A percentile compares a stretch with the other conserved stretches of the same genome.
phyloP scores from a whole-genome alignment of 2,329 filamentous ascomycete species.

The Allantophomopsis lycopodina region DNA sequence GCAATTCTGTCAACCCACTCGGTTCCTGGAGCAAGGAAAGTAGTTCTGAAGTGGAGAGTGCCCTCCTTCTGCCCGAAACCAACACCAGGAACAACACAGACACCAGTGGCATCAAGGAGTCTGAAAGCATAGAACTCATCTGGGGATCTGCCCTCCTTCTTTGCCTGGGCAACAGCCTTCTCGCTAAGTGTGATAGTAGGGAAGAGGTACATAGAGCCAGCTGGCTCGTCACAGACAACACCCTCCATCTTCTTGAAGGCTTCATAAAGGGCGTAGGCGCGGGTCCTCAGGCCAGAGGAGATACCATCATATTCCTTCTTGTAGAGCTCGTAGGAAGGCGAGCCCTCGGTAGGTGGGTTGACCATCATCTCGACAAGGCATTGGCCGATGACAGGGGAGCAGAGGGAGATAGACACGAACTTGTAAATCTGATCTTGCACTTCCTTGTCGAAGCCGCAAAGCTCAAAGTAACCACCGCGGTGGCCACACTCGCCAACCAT shows the following conservation, averaged over 20 bases:
- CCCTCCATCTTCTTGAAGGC: conserved; percentile 94
- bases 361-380: conserved; percentile 97
- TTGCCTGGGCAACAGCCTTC: conserved; percentile 66
- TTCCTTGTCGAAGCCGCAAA: conserved; percentile 72
- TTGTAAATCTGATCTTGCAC: conserved; percentile 96
- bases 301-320: conserved; percentile 74
- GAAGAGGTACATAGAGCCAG: conserved; percentile 97
- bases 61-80: conserved; percentile 92
- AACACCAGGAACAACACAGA: conserved; percentile 84
- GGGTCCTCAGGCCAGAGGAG: conserved; percentile 61
- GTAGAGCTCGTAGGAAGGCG: conserved; percentile 77
- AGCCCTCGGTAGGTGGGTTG: conserved; percentile 75
- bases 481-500: conserved; percentile 99
- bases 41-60: conserved; percentile 89
- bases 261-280: conserved; percentile 75
- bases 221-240: conserved; percentile 76
- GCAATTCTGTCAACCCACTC: conserved; percentile 83
- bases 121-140: conserved; percentile 94
- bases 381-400: conserved; percentile 88
- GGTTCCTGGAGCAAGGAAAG: conserved; percentile 89
- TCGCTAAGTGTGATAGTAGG: conserved; percentile 72
- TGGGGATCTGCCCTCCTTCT: conserved; percentile 55
- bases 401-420: conserved; percentile 94
- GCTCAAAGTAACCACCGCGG: conserved; percentile 94
- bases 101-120: conserved; percentile 83